Evolutionary conservation across 495 filamentous ascomycete species (phyloP).

Genomic region (Parmelia sp.): DNA sequence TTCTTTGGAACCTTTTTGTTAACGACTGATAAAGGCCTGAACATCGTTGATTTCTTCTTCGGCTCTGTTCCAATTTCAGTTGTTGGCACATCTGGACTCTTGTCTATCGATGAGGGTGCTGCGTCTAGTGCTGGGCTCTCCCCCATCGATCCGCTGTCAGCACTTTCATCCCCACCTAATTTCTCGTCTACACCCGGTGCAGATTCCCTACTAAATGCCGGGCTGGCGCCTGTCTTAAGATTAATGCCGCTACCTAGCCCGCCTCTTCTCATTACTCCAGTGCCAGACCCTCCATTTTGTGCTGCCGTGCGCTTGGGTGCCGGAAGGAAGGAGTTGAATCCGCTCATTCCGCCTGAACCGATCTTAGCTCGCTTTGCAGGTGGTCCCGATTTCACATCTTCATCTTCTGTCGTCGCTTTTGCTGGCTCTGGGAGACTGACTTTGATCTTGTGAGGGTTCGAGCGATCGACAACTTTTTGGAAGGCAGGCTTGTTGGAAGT

Average conservation of each 20-base stretch:
- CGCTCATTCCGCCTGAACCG: constrained; percentile 55
- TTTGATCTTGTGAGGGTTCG: constrained; percentile 74
- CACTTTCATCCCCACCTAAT: constrained; percentile 13
- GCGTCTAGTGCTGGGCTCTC: constrained; percentile 11
- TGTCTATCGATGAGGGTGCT: constrained; percentile 29
- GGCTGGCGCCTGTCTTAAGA: constrained; percentile 71
- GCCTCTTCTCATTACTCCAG: constrained; percentile 33
- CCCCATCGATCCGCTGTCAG: neutral
- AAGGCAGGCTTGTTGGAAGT: constrained; percentile 48
- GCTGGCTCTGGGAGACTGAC: constrained; percentile 58
- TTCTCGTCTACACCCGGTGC: neutral
- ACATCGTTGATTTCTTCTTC: constrained; percentile 74
- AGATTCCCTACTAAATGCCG: constrained; percentile 64
- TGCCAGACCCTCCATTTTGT: constrained; percentile 55
- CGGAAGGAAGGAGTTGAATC: constrained; percentile 82
- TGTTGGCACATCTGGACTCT: constrained; percentile 27
- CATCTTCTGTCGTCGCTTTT: constrained; percentile 35
- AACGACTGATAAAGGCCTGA: constrained; percentile 77
- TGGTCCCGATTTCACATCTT: constrained; percentile 49
- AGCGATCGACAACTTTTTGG: constrained; percentile 70
- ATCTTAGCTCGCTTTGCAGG: constrained; percentile 65
- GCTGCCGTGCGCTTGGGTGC: constrained; percentile 66
- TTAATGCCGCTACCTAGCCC: constrained; percentile 48
- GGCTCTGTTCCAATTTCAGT: constrained; percentile 57
- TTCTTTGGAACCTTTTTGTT: constrained; percentile 65